Base-by-base conservation (phyloP, 2,329 filamentous ascomycete species). In the Hypoxylon sp. region DNA sequence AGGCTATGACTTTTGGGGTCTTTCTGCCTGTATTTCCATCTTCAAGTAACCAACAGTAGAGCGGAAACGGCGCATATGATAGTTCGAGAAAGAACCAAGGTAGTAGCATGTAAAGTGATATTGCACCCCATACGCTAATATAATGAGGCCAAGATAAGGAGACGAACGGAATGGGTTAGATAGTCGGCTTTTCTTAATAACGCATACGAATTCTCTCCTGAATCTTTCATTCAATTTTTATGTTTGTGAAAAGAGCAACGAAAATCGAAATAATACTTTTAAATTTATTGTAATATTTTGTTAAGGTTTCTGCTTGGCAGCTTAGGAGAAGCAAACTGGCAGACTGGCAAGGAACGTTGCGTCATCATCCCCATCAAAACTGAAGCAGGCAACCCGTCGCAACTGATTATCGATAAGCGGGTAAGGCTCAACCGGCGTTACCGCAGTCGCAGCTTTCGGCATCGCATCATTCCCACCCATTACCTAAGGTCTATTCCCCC, bases 361-460 rank as follows among this genome's bases (percentile, higher is more conserved):
- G 55, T 59, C 55, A 59, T 55, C 51, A 29, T 43, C 32, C 29
- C 51, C 51, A 50, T 50, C 51, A 36, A 50, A 27, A 49, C 8
- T 15, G 11, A 11, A 17, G 42, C n/a, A 19, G 29, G 25, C 20
- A 16, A 12, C 26, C 40, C 41, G 37, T 38, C 27, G 19, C 40
- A 4, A n/a, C 32, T 19, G 42, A n/a, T 55, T 57, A 58, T 55
- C 51, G 55, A 58, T 55, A 55, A 43, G n/a, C 34, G 34, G 19
- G 9, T 23, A 36, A 3, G 27, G 20, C 8, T 5, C 29, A 43
- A 43, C 29, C 40, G n/a, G n/a, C n/a, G n/a, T n/a, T n/a, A 25
- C 21, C 45, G 51, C 43, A 51, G 52, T 48, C 51, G 55, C 55
- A 50, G 25, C 51, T 43, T 38, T n/a, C n/a, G 36, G 47, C 48